Evolutionary conservation across 176 grass and related monocot species (phyloP), one percentile per base, ranked within the genome.

Genomic region (Poa annua): DNA sequence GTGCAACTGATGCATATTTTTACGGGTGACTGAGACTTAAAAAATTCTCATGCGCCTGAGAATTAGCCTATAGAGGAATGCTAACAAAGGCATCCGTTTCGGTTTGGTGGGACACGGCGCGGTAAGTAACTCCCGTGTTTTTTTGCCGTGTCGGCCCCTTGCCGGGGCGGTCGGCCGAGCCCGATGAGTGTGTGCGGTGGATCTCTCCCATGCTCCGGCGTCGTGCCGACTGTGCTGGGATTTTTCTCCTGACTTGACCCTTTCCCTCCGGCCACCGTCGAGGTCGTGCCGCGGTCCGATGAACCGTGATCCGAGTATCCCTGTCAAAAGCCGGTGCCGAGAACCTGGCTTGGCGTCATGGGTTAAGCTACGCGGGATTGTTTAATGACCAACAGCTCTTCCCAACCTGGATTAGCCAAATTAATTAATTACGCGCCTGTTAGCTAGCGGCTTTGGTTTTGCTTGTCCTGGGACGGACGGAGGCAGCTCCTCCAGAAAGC

Each of bases 401-500:
- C 25, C 21, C 54, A 9, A 39, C 60, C 59, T 84, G 41, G 41
- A 52, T 79, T 84, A 74, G 35, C 66, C n/a, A 11, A 48, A 33
- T 52, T 83, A 39, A 84, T 8, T 29, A 39, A 39, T 39, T 7
- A 41, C n/a, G 51, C 26, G 11, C 33, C 62, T 34, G 36, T 59
- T 26, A 19, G 41, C 45, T 26, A 19, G 42, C 55, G 55, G 72
- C 73, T 72, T 20, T 72, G 36, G 29, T 19, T 85, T 76, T 71
- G 82, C 79, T 76, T 81, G 77, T 85, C 87, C 69, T 76, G 77
- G n/a, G 39, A 42, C 41, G 69, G 36, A 70, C 3, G 82, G 52
- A 89, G 87, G 83, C 83, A 78, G 74, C 88, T 79, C 74, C 66
- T 39, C 79, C 48, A 0, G 38, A 86, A 83, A 86, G 79, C 39